Evolutionary conservation across 2,329 filamentous ascomycete genomes (phyloP).

Genomic region (Raffaelea albimanens): DNA sequence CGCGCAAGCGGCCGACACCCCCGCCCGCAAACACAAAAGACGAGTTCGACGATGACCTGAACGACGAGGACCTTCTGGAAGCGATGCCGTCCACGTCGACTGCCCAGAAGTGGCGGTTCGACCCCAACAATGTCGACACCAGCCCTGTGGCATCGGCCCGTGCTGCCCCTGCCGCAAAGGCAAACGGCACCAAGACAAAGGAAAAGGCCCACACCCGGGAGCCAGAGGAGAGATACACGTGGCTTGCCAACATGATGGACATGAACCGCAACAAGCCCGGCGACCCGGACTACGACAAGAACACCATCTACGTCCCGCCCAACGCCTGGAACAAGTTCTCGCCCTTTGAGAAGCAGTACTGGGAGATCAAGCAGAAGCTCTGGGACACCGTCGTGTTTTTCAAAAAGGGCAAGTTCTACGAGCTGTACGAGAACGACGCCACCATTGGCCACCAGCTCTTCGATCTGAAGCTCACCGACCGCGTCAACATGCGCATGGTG

Average conservation of each 20-base stretch:
- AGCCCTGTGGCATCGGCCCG: slow-evolving; percentile 14
- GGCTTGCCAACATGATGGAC: slow-evolving; percentile 79
- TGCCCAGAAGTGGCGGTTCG: slow-evolving; percentile 70
- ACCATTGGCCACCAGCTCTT: slow-evolving; percentile 94
- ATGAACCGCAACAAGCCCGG: slow-evolving; percentile 70
- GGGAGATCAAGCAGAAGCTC: slow-evolving; percentile 97
- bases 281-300: slow-evolving; percentile 83
- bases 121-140: slow-evolving; percentile 36
- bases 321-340: slow-evolving; percentile 74
- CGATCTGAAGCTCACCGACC: slow-evolving; percentile 92
- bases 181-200: slow-evolving; percentile 29
- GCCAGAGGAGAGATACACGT: slow-evolving; percentile 77
- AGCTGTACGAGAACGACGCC: slow-evolving; percentile 95
- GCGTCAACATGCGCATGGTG: slow-evolving; percentile 99
- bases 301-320: slow-evolving; percentile 84
- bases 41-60: slow-evolving; percentile 28
- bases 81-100: slow-evolving; percentile 57
- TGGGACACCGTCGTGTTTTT: slow-evolving; percentile 99
- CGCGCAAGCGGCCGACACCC: slow-evolving; percentile 55
- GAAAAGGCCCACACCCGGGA: slow-evolving; percentile 72
- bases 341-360: slow-evolving; percentile 95
- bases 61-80: slow-evolving; percentile 44
- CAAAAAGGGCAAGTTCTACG: slow-evolving; percentile 99
- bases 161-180: slow-evolving; percentile 15
- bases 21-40: slow-evolving; percentile 29